Conservation (phyloP, 139 green algal genomes). For the Coelastrella sp. region DNA sequence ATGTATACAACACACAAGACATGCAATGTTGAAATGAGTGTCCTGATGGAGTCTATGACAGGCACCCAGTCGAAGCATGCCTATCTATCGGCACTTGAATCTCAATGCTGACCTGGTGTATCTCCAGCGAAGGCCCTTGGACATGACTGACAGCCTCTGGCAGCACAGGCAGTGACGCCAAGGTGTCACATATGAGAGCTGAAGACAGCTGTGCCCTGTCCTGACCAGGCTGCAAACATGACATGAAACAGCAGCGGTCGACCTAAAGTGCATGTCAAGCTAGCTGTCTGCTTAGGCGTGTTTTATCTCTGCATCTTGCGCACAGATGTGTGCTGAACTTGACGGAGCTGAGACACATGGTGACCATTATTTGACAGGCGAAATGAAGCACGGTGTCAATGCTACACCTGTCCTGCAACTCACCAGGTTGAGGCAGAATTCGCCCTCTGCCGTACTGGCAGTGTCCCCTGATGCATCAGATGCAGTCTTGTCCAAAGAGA, state of each 20-base stretch:
- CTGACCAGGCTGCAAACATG: neutral
- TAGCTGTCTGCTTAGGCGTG: no score
- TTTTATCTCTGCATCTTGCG: no score
- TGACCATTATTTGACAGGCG: no score
- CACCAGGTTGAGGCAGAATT: slow-evolving; percentile 27
- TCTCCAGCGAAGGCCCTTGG: slow-evolving; percentile 49
- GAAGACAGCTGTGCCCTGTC: slow-evolving; percentile 26
- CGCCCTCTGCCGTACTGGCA: neutral
- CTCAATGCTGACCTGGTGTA: slow-evolving; percentile 29
- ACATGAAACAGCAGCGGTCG: no score
- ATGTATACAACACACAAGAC: no score
- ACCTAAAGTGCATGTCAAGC: no score
- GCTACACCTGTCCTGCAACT: neutral
- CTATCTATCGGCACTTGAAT: neutral
- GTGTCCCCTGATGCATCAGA: neutral
- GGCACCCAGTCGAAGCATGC: neutral
- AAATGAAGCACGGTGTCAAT: no score
- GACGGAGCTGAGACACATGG: no score
- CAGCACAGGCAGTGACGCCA: slow-evolving; percentile 45
- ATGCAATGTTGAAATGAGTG: no score
- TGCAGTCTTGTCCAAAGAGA: neutral
- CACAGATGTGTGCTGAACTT: no score
- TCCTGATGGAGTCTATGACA: no score
- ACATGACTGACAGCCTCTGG: slow-evolving; percentile 41
- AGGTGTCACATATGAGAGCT: slow-evolving; percentile 41